Evolutionary conservation across 2,329 filamentous ascomycete species (phyloP).

Genomic region (Aspergillus aculeatus): DNA sequence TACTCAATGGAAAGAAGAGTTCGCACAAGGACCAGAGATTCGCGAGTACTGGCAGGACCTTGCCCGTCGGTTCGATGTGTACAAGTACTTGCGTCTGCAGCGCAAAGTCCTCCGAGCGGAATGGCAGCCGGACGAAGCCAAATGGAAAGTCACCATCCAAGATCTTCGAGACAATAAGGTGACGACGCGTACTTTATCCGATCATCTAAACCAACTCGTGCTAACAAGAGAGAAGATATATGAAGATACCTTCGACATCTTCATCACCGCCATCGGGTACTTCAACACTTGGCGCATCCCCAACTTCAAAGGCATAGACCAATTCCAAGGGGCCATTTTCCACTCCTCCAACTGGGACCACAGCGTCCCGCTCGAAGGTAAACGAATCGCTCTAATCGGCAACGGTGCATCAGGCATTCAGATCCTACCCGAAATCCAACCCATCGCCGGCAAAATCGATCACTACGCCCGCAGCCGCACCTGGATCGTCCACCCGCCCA

Average conservation of each 20-base stretch:
- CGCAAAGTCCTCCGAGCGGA: constrained; percentile 56
- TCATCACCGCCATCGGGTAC: constrained; percentile 63
- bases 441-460: constrained; percentile 51
- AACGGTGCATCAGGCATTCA: constrained; percentile 64
- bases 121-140: constrained; percentile 54
- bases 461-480: constrained; percentile 66
- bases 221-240: constrained; percentile 15
- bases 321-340: constrained; percentile 56
- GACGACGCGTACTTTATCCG: not conserved
- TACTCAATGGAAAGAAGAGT: constrained; percentile 66
- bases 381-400: constrained; percentile 60
- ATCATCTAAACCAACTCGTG: constrained; percentile 3
- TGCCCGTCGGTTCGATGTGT: constrained; percentile 64
- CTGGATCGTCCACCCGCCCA: constrained; percentile 66
- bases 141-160: constrained; percentile 56
- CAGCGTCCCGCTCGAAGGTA: constrained; percentile 50
- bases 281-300: constrained; percentile 67
- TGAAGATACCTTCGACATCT: constrained; percentile 56
- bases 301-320: constrained; percentile 56
- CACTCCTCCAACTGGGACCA: constrained; percentile 63
- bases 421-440: constrained; percentile 42
- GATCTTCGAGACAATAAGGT: constrained; percentile 31
- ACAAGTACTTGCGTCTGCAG: constrained; percentile 56
- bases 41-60: constrained; percentile 63
- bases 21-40: constrained; percentile 67